A percentile compares a stretch with the other conserved stretches of the same genome.
These are phyloP conservation scores for Isatis lusitanica DNA, from an alignment of 441 rosid species.

Conservation along the genomic window DNA sequence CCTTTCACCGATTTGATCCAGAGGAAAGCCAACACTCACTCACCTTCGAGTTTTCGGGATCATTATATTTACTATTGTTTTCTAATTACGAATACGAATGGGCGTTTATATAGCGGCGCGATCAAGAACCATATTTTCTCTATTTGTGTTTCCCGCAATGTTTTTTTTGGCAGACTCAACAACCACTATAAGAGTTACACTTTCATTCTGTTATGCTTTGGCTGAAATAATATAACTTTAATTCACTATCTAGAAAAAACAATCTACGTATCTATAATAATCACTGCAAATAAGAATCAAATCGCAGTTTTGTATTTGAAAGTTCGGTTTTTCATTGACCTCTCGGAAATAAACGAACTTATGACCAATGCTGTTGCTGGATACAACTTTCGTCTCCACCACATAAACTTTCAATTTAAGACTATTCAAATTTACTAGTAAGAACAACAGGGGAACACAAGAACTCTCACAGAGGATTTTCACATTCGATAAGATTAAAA, in stretches of 20 bases:
- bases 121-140: not conserved
- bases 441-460: slow-evolving; percentile 4
- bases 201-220: too few species aligned
- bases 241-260: too few species aligned
- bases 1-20: not conserved
- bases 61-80: not conserved
- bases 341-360: not conserved
- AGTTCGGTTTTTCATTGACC: not conserved
- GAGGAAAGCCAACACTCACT: not conserved
- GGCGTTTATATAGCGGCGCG: slow-evolving; percentile 5
- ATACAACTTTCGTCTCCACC: not conserved
- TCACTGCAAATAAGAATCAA: too few species aligned
- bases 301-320: not conserved
- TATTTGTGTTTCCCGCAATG: not conserved
- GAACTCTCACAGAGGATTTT: not conserved
- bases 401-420: not conserved
- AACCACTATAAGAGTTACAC: too few species aligned
- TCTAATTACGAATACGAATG: not conserved
- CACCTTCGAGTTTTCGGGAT: not conserved
- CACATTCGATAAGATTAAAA: not conserved
- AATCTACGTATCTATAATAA: too few species aligned
- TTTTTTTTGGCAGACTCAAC: too few species aligned
- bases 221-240: too few species aligned
- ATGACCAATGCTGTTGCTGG: not conserved
- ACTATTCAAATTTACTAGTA: not conserved